These are phyloP conservation scores for Glycine latifolia DNA, from an alignment of 306 rosid genomes.

Conservation along the genomic window DNA sequence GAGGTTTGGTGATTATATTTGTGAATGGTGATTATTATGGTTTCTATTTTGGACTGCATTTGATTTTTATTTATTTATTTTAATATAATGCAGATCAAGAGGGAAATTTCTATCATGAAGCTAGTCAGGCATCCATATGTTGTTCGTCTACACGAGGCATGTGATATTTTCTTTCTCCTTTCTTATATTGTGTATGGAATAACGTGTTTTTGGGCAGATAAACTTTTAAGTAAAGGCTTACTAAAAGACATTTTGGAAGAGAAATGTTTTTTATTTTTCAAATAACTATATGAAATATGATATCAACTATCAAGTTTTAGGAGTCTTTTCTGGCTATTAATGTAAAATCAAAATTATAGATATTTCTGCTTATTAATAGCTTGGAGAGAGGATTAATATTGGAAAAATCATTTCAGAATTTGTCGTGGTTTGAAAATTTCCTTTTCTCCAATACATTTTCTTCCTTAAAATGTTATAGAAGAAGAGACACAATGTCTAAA, in stretches of 20 bases:
- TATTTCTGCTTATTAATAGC: background rate
- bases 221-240: background rate
- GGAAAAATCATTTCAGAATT: background rate
- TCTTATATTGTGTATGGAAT: background rate
- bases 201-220: background rate
- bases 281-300: constrained; percentile 8
- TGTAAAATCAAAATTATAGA: constrained; percentile 21
- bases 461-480: constrained; percentile 27
- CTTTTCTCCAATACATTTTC: background rate
- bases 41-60: constrained; percentile 7
- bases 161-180: constrained; percentile 32
- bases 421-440: constrained; percentile 38
- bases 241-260: background rate
- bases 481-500: background rate
- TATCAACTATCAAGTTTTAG: background rate
- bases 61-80: constrained; percentile 5
- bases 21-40: background rate
- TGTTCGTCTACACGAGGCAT: constrained; percentile 86
- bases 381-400: background rate
- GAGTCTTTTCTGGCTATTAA: constrained; percentile 3
- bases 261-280: background rate
- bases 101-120: constrained; percentile 92
- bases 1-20: constrained; percentile 32
- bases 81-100: constrained; percentile 71
- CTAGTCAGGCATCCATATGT: constrained; percentile 90